Percentiles rank a stretch among this genome's conserved stretches.
Evolutionary conservation across 352 stramenopile species (phyloP).

Genomic region (Peronospora farinosa): DNA sequence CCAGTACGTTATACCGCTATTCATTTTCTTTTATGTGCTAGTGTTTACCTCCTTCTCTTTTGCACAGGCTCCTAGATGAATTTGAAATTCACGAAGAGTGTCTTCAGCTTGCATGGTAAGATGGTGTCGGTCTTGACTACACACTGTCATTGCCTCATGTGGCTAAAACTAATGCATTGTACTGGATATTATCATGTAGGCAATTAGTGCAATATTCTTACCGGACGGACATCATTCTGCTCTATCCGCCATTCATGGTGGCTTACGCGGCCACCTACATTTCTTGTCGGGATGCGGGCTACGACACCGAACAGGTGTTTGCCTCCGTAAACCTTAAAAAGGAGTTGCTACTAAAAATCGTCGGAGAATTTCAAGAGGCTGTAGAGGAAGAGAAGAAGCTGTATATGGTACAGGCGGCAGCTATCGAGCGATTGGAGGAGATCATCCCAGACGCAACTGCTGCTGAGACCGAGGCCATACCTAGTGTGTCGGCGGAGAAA

Average conservation of each 20-base stretch:
- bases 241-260: conserved; percentile 85
- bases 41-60: not conserved
- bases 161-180: not conserved
- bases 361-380: conserved; percentile 64
- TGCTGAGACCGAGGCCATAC: conserved; percentile 26
- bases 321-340: conserved; percentile 76
- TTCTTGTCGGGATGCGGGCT: conserved; percentile 65
- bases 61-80: conserved; percentile 64
- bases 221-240: conserved; percentile 78
- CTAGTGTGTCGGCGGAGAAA: conserved; percentile 24
- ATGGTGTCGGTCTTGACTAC: not conserved
- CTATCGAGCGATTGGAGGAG: conserved; percentile 76
- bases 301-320: conserved; percentile 75
- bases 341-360: conserved; percentile 72
- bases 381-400: conserved; percentile 75
- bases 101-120: conserved; percentile 75
- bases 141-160: not conserved
- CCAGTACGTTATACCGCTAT: conserved; percentile 37
- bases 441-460: conserved; percentile 59
- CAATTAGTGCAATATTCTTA: conserved; percentile 86
- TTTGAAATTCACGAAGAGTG: conserved; percentile 85
- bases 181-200: conserved; percentile 28
- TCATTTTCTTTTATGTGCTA: not conserved
- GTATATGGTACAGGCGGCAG: conserved; percentile 47
- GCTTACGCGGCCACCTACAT: conserved; percentile 79